Evolutionary conservation across 1,139 yeast genomes (phyloP), one percentile per base, ranked within the genome.

Genomic region (Sugiyamaella novakii): DNA sequence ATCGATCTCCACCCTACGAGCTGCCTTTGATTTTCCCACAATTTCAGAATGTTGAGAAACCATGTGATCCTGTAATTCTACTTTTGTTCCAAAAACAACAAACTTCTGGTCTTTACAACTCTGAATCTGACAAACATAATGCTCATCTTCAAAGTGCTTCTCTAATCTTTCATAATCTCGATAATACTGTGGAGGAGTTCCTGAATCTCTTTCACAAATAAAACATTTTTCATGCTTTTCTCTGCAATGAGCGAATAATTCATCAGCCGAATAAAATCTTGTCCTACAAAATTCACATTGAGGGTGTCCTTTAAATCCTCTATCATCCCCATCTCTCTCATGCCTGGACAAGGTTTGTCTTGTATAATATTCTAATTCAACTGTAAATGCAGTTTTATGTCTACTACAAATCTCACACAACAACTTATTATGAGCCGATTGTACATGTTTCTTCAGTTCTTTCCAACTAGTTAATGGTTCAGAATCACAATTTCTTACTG

Each of bases 251-350:
- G 83, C 69, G 59, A 80, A 81, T 59, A 89, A 74, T 64, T 91
- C 98, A 63, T 92, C 97, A 47, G 83, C 89, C 0, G 96, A 88
- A 64, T 92, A 92, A 64, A 87, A 91, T 51, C 95, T 69, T 57
- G 73, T 76, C 3, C 78, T 70, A 67, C 98, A 92, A 65, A 87
- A 87, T 57, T 80, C 80, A 74, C 99, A 92, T 57, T 77, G 76
- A 0, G 98, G 97, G 64, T 92, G 99, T 0, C 98, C 98, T 8
- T 70, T 73, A 65, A 91, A 91, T 2, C 97, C 97, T 15, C 71
- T 67, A 40, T 75, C 77, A 56, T 77, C 79, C 39, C 96, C 97
- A 36, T 73, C 75, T 4, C 75, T 67, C 63, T 84, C 85, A 68
- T 92, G 99, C 46, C 71, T 75, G 53, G 79, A 80, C 43, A 92